Evolutionary conservation across 768 basidiomycete species (phyloP), one percentile per base, ranked within the genome.

Genomic region (Lanmaoa rubissima): DNA sequence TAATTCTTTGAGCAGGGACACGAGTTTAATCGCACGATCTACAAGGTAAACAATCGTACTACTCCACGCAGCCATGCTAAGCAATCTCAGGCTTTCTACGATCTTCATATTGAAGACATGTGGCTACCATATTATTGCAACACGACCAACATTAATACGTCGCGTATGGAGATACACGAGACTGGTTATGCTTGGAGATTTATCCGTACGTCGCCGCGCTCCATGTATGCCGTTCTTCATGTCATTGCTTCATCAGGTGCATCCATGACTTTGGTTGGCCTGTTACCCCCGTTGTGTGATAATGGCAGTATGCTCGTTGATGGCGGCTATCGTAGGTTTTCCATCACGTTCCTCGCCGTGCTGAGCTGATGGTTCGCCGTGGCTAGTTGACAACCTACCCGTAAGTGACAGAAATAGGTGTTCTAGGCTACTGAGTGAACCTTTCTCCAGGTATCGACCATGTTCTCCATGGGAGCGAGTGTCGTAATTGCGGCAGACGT

Each of bases 91-190:
- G 85, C 91, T 17, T 96, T 97, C 70, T 96, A 94, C 63, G 93
- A 92, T 71, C 83, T 94, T 41, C 94, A 98, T 64, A 93, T 93
- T 40, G 90, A 94, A 73, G 95, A 97, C 73, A 96, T 97, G 91
- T 98, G 96, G 97, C 78, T 99, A 7, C 97, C 96, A 5, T 98
- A 85, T 76, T 98, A 96, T 74, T 97, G 94, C 74, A 98, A 98
- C 65, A 92, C 96, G 3, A 96, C 97, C 19, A 98, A 98, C 65
- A 97, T 99, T 70, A 94, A 88, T 51, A 92, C 91, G 44, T 97
- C 94, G 10, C 82, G 87, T 10, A 98, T 98, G 94, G 94, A 98
- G 67, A 87, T 98, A 42, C 97, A 99, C 65, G 90, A 95, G 63
- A 92, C 92, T 13, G 97, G 97, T n/a, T 98, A 98, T 75, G 96